Evolutionary conservation across 208 protist genomes (phyloP), one percentile per base, ranked within the genome.

Genomic region (Leishmania tarentolae): DNA sequence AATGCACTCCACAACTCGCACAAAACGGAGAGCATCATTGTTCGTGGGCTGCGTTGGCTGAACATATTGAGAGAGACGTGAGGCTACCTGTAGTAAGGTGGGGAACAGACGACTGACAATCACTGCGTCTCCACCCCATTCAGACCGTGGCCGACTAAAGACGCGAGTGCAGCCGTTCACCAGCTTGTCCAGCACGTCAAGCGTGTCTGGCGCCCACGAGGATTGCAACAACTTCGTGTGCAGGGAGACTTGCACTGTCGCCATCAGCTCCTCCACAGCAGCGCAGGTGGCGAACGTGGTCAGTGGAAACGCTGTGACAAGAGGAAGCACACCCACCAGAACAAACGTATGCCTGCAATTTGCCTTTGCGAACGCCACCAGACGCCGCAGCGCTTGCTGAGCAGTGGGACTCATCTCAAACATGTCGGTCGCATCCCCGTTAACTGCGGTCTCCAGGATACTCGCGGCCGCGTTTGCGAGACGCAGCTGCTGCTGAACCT

Each of bases 1-100:
- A 37, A 92, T 40, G 47, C 86, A 87, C 75, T 86, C 82, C 44
- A 82, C 47, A 42, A 92, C 73, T 19, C 79, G 86, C 46, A 80
- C 82, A 72, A 92, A 90, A 53, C 87, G 78, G 42, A 86, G 80
- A 28, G 80, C 57, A 17, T 88, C 40, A 2, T 81, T 31, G 44
- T 71, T 83, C 35, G 59, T 69, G 17, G 87, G 63, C 59, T 81
- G 87, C 42, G 83, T 88, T n/a, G 86, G 79, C 70, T 76, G 69
- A 75, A 94, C 86, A 35, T 59, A 70, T 50, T 75, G 70, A 8
- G 87, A 84, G 9, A 92, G 69, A 66, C 86, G 57, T 47, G 83
- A 53, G 37, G 83, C 85, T 44, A 72, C 80, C 50, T 74, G 76
- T 80, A 85, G 80, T n/a, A 94, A 73, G 24, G 75, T 88, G 11